These are phyloP conservation scores for Aureobasidium sp. DNA, from an alignment of 2,329 filamentous ascomycete species.

Conservation along the genomic window DNA sequence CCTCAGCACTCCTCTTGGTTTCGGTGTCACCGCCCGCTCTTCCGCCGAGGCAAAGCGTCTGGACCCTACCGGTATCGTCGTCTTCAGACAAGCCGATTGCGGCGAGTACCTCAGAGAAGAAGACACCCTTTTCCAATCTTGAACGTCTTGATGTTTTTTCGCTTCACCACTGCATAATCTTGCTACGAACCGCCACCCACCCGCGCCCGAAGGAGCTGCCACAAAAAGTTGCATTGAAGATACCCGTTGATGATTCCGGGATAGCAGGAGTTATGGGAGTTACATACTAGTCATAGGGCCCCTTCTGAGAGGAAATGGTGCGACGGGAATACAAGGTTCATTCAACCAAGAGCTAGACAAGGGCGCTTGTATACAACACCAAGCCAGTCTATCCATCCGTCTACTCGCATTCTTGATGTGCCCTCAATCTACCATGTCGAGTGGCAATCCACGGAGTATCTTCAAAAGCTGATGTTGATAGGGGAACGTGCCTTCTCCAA, in stretches of 20 bases:
- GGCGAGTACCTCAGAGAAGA: conserved; percentile 90
- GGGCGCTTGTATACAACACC: background rate
- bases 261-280: conserved; percentile 6
- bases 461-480: background rate
- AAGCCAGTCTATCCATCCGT: background rate
- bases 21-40: conserved; percentile 82
- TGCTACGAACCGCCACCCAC: background rate
- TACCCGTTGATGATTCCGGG: conserved; percentile 6
- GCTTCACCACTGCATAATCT: background rate
- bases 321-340: background rate
- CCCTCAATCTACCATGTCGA: background rate
- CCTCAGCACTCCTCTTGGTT: conserved; percentile 52
- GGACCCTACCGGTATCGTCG: conserved; percentile 82
- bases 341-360: background rate
- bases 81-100: conserved; percentile 86
- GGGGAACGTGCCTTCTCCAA: background rate
- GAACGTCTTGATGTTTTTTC: background rate
- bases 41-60: conserved; percentile 74
- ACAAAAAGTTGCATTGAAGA: background rate
- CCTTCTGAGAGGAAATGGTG: background rate
- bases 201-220: background rate
- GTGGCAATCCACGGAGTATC: background rate
- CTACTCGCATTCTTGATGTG: background rate
- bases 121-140: conserved; percentile 54
- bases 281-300: background rate